These are phyloP conservation scores for Monilinia vaccinii-corymbosi DNA, from an alignment of 2,329 filamentous ascomycete genomes.

Conservation along the genomic window DNA sequence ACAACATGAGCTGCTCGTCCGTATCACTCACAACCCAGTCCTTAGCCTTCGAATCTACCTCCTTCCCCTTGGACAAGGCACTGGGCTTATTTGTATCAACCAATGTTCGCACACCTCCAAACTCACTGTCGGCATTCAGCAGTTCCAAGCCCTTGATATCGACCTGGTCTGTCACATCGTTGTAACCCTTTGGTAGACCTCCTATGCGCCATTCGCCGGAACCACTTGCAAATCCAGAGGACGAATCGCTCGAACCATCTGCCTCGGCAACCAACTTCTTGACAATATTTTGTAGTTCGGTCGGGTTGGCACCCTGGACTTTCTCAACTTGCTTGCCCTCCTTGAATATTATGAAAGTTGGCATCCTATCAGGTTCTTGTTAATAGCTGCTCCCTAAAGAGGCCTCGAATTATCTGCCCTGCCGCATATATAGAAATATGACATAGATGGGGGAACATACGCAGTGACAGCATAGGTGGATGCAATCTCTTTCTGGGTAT, in stretches of 20 bases:
- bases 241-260: slow-evolving; percentile 35
- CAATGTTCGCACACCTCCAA: slow-evolving; percentile 62
- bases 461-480: slow-evolving; percentile 63
- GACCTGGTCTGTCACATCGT: slow-evolving; percentile 72
- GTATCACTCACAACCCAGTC: slow-evolving; percentile 97
- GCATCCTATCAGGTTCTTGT: slow-evolving; percentile 41
- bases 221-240: slow-evolving; percentile 30
- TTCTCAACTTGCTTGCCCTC: slow-evolving; percentile 58
- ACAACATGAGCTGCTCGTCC: slow-evolving; percentile 93
- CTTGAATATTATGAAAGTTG: slow-evolving; percentile 87
- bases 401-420: background rate
- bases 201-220: slow-evolving; percentile 63
- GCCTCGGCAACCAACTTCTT: slow-evolving; percentile 62
- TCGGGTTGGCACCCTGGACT: slow-evolving; percentile 64
- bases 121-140: slow-evolving; percentile 73
- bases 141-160: slow-evolving; percentile 76
- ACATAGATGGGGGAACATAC: slow-evolving; percentile 32
- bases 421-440: background rate
- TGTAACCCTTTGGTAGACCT: slow-evolving; percentile 68
- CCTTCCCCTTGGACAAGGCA: slow-evolving; percentile 49
- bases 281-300: slow-evolving; percentile 61
- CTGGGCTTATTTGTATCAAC: slow-evolving; percentile 64
- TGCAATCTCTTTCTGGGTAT: slow-evolving; percentile 65
- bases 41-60: slow-evolving; percentile 37
- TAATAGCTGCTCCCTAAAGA: background rate